Conservation (phyloP, 352 stramenopile genomes). For the Elongisporangium prolatum region DNA sequence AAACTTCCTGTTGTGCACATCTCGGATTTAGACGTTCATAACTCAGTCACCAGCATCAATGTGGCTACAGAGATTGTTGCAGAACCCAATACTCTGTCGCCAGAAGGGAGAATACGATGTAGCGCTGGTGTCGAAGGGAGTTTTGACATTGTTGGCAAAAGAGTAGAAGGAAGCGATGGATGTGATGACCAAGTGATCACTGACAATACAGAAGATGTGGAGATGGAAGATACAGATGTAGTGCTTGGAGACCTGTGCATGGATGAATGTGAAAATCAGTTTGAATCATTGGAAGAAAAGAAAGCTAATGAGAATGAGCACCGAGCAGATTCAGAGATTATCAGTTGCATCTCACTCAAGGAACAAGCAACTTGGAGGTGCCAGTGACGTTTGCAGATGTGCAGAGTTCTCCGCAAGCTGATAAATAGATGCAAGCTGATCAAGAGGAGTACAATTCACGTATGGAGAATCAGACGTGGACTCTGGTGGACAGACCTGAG, state of each 20-base stretch:
- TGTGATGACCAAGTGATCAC: background rate
- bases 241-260: background rate
- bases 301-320: background rate
- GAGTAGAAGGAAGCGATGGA: background rate
- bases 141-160: background rate
- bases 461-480: background rate
- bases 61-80: background rate
- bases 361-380: background rate
- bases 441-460: background rate
- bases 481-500: background rate
- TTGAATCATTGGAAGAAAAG: background rate
- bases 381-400: background rate
- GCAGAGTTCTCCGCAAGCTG: background rate
- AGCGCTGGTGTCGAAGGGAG: background rate
- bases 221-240: background rate
- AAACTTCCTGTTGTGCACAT: background rate
- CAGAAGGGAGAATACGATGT: background rate
- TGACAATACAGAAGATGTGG: background rate
- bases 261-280: background rate
- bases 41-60: background rate
- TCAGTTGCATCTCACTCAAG: background rate
- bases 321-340: background rate
- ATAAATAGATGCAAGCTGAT: background rate
- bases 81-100: background rate
- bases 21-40: background rate